Percentiles rank a stretch among this genome's conserved stretches.
Conservation (phyloP, 2,329 filamentous ascomycete species). For the Aspergillus nomiae region DNA sequence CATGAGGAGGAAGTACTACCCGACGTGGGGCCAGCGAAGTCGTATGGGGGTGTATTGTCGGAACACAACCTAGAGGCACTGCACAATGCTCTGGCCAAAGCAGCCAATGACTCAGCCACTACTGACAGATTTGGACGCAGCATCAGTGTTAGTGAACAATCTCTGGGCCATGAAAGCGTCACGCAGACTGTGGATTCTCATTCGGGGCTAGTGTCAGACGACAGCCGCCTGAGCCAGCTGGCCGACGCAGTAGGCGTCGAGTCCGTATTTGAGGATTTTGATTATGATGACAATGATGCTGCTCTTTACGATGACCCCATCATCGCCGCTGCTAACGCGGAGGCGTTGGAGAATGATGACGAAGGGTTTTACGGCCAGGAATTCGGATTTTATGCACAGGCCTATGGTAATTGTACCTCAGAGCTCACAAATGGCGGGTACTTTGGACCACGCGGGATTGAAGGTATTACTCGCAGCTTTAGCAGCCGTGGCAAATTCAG, state of each 20-base stretch:
- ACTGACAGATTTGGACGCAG: slow-evolving; percentile 74
- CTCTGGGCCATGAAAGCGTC: slow-evolving; percentile 37
- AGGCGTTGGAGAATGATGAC: slow-evolving; percentile 85
- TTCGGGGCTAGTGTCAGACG: slow-evolving; percentile 52
- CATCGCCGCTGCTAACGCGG: slow-evolving; percentile 92
- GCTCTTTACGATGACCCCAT: slow-evolving; percentile 83
- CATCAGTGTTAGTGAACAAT: slow-evolving; percentile 49
- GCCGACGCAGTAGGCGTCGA: slow-evolving; percentile 42
- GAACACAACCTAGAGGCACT: slow-evolving; percentile 69
- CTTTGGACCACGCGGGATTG: slow-evolving; percentile 74
- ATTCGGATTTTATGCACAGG: slow-evolving; percentile 86
- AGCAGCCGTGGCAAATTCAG: slow-evolving; percentile 74
- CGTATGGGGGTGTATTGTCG: slow-evolving; percentile 45
- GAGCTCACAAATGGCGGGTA: slow-evolving; percentile 81
- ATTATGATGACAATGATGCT: slow-evolving; percentile 64
- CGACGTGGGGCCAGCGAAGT: slow-evolving; percentile 38
- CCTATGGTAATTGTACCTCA: slow-evolving; percentile 50
- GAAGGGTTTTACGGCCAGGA: slow-evolving; percentile 96
- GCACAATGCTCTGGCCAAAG: slow-evolving; percentile 80
- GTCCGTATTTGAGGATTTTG: slow-evolving; percentile 50
- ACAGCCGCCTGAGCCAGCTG: slow-evolving; percentile 52
- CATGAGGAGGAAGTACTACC: slow-evolving; percentile 29
- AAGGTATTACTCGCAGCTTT: slow-evolving; percentile 63
- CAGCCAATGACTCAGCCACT: slow-evolving; percentile 73
- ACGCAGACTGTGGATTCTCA: slow-evolving; percentile 43